phyloP scores from a whole-genome alignment of 352 stramenopile genomes.

The Albugo laibachii region DNA sequence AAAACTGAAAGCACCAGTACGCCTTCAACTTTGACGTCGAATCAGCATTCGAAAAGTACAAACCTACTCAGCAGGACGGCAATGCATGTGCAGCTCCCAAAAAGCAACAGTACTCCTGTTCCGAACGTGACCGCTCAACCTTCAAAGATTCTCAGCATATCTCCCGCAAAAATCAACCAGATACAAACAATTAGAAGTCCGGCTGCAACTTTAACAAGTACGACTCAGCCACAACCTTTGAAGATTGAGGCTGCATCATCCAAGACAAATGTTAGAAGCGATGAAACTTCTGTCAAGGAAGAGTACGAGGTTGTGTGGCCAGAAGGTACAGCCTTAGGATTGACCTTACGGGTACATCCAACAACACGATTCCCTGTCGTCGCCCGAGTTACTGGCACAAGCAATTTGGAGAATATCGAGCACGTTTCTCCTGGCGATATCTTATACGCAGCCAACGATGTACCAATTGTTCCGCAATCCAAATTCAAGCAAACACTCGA shows the following conservation, averaged over 20 bases:
- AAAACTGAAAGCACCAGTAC: too few species aligned
- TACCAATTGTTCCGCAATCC: slow-evolving; percentile 43
- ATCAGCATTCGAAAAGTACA: too few species aligned
- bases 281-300: slow-evolving; percentile 13
- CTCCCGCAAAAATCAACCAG: too few species aligned
- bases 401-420: slow-evolving; percentile 60
- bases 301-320: slow-evolving; percentile 60
- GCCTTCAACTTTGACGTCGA: too few species aligned
- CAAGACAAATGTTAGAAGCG: background rate
- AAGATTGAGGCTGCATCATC: background rate
- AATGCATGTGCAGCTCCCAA: too few species aligned
- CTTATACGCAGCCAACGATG: slow-evolving; percentile 46
- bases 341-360: slow-evolving; percentile 47
- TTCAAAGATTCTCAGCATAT: too few species aligned
- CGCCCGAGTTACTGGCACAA: slow-evolving; percentile 45
- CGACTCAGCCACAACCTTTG: too few species aligned
- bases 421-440: slow-evolving; percentile 46
- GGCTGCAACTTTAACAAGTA: too few species aligned
- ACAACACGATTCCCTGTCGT: slow-evolving; percentile 51
- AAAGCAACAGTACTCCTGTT: too few species aligned
- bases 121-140: too few species aligned
- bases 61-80: too few species aligned
- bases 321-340: slow-evolving; percentile 34
- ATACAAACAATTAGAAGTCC: too few species aligned
- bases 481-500: slow-evolving; percentile 69